Evolutionary conservation across 2,329 filamentous ascomycete genomes (phyloP), one percentile per base, ranked within the genome.

Genomic region (Colletotrichum navitas): DNA sequence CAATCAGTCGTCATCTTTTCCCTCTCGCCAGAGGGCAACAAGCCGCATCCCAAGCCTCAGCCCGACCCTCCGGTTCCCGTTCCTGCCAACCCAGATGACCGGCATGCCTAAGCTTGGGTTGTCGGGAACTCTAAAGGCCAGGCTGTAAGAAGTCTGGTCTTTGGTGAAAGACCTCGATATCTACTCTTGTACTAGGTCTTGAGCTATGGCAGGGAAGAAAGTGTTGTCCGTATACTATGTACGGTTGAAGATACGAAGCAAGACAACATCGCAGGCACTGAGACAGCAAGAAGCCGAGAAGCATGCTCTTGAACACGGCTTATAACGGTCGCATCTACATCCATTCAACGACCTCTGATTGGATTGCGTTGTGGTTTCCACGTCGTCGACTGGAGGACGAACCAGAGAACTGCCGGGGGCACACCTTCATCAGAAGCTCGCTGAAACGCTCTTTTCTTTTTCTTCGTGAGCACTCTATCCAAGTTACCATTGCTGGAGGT

Each of bases 41-140:
- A 76, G 36, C 79, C 79, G 11, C 58, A 73, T 29, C 79, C 79
- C 43, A 76, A 77, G 61, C 79, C 79, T 47, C 75, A 72, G 32
- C 79, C 79, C 24, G 76, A 79, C 41, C 78, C 79, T 56, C 77
- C 78, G 18, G 76, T 76, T 6, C 79, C 79, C 43, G 74, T 76
- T 29, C 78, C 78, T 52, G 73, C 76, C 10, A 66, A 58, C 26
- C 77, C 77, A 16, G 73, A 77, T 63, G 74, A 76, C n/a, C 41
- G 55, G 18, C 66, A n/a, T 12, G 34, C 34, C 16, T 49, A 12
- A 51, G n/a, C 12, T 26, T 39, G 43, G 29, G 21, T 24, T 34
- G 8, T 26, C 8, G 16, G 29, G 8, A 24, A 18, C 21, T 21
- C 4, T 32, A 14, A 24, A 55, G 11, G 18, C 16, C 21, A 6